Percentiles rank a stretch among this genome's conserved stretches.
phyloP scores from a whole-genome alignment of 768 basidiomycete species.

The Kwoniella sp. region DNA sequence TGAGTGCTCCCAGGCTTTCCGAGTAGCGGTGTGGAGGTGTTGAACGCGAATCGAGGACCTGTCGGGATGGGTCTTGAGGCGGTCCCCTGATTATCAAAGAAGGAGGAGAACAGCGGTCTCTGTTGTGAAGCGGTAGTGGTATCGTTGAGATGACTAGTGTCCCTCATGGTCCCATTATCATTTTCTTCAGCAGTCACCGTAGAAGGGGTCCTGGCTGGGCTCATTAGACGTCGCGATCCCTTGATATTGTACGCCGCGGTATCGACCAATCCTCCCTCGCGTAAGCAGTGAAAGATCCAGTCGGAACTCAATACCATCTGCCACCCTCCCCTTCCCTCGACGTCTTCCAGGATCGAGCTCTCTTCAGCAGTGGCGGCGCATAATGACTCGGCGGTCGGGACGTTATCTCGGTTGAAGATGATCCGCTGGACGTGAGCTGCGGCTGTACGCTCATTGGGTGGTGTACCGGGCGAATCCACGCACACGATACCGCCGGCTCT shows the following conservation, averaged over 20 bases:
- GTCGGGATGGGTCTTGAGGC: neutral
- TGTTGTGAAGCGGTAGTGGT: neutral
- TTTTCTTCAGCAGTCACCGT: too few relatives aligned
- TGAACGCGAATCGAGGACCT: neutral
- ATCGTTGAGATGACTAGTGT: too few relatives aligned
- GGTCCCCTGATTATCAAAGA: neutral
- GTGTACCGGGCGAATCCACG: neutral
- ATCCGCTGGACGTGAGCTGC: neutral
- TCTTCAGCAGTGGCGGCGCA: neutral
- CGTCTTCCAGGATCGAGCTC: neutral
- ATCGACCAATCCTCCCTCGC: neutral
- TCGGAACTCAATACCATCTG: neutral
- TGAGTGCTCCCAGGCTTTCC: neutral
- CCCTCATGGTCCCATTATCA: too few relatives aligned
- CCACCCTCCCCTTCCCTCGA: neutral
- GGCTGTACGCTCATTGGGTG: neutral
- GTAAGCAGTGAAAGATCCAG: neutral
- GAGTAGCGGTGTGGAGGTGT: neutral
- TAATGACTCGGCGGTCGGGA: neutral
- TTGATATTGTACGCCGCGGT: neutral
- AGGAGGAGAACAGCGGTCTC: neutral
- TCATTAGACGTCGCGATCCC: neutral
- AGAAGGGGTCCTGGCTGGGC: too few relatives aligned
- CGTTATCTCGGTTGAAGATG: neutral
- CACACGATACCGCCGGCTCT: neutral